A percentile compares a stretch with the other conserved stretches of the same genome.
Evolutionary conservation across 495 filamentous ascomycete genomes (phyloP).

Genomic region (Gamarada debralockiae): DNA sequence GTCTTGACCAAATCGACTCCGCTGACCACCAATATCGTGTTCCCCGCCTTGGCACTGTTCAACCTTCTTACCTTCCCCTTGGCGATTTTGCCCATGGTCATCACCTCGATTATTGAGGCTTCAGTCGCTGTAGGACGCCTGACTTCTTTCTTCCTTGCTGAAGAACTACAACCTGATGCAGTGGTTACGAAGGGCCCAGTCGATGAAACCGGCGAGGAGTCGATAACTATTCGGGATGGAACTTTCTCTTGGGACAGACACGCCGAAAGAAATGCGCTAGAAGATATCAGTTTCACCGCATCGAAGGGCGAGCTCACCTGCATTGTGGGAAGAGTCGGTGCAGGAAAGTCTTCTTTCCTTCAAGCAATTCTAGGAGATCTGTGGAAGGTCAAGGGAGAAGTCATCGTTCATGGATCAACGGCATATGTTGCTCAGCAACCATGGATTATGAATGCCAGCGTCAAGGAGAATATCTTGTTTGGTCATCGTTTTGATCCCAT

Average conservation of each 20-base stretch:
- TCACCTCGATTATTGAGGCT: conserved; percentile 95
- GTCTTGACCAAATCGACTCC: conserved; percentile 77
- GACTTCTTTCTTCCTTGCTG: conserved; percentile 79
- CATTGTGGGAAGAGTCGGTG: conserved; percentile 90
- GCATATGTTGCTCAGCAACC: conserved; percentile 91
- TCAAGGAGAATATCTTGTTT: conserved; percentile 96
- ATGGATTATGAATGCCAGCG: conserved; percentile 98
- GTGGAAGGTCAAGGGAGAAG: conserved; percentile 84
- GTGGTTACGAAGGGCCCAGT: conserved; percentile 62
- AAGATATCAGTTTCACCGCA: conserved; percentile 81
- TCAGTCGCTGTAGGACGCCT: conserved; percentile 84
- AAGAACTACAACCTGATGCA: conserved; percentile 87
- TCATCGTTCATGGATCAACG: conserved; percentile 71
- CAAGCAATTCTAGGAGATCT: conserved; percentile 85
- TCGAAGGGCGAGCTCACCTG: conserved; percentile 90
- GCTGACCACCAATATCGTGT: conserved; percentile 91
- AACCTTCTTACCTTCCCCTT: conserved; percentile 94
- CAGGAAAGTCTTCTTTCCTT: conserved; percentile 91
- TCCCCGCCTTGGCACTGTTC: conserved; percentile 89
- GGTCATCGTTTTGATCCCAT: conserved; percentile 90
- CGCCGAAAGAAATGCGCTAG: conserved; percentile 55
- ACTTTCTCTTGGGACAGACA: conserved; percentile 95
- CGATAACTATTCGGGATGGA: conserved; percentile 75
- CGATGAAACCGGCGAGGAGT: conserved; percentile 73
- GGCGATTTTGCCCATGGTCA: conserved; percentile 93